Base-by-base conservation (phyloP, 2,329 filamentous ascomycete species). In the Pyricularia grisea region DNA sequence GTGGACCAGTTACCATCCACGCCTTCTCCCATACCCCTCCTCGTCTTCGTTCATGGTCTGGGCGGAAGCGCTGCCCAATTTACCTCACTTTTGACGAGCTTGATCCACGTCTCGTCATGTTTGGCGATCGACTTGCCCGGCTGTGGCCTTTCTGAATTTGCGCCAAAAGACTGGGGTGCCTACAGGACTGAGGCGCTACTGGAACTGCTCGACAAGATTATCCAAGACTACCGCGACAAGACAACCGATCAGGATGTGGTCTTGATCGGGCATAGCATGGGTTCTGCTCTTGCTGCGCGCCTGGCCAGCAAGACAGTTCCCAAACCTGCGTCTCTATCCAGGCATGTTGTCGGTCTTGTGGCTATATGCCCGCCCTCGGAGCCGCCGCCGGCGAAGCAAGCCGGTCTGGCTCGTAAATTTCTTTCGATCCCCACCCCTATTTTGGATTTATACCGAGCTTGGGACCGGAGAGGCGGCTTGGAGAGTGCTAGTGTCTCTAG, bases 41-140 rank as follows among this genome's bases (percentile, higher is more conserved):
- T 98, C 3, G 93, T 98, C 63, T 97, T 96, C 76, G 84, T 98
- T 69, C 95, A 98, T 75, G 95, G 95, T 1, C 84, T 98, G 11
- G 95, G 94, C n/a, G 95, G 95, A 66, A 97, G 92, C 0, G 86
- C 93, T 28, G 90, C 93, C 12, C 95, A 98, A 76, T 98, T 97
- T 76, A 86, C 92, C 69, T 88, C 91, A 33, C 81, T 98, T 5
- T 81, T 98, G 20, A 90, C 88, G 25, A 95, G 92, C 77, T 83
- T 99, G 66, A 87, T 91, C 67, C 93, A 96, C 75, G 82, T 93
- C 66, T 93, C 92, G 14, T 90, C 93, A 66, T 97, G 94, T 77
- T 84, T 97, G 58, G 92, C 93, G 4, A 88, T 98, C 71, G 95
- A 99, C 77, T 83, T 97, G 4, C 94, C 95, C 0, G 95, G 95